Percentiles rank a stretch among this genome's conserved stretches.
phyloP scores from a whole-genome alignment of 177 flowering plant species.

The Telopea speciosissima region DNA sequence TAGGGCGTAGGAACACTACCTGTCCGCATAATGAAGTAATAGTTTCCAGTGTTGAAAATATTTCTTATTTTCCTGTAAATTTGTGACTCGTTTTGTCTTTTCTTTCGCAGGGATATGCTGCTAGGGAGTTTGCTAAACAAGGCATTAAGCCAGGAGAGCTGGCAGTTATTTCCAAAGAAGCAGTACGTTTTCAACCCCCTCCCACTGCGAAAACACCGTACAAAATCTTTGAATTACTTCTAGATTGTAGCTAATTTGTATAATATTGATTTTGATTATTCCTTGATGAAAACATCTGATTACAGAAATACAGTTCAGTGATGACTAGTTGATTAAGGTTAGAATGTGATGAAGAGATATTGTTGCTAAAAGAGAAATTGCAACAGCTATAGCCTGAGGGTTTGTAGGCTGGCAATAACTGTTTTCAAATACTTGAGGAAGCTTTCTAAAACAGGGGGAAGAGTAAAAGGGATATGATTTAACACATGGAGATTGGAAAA shows the following conservation, averaged over 20 bases:
- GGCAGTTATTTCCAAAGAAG: constrained; percentile 82
- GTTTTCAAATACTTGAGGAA: too few relatives aligned
- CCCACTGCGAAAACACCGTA: background rate
- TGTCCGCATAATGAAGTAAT: background rate
- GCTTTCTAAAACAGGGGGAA: too few relatives aligned
- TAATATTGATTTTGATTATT: background rate
- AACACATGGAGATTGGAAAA: too few relatives aligned
- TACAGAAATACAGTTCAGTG: background rate
- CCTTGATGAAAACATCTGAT: background rate
- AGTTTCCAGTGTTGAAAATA: background rate
- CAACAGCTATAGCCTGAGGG: background rate
- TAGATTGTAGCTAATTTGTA: background rate
- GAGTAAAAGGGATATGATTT: too few relatives aligned
- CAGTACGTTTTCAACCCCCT: constrained; percentile 36
- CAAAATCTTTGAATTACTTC: background rate
- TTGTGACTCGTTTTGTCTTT: background rate
- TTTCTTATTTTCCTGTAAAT: background rate
- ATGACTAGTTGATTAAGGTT: background rate
- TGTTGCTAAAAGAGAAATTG: background rate
- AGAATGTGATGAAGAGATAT: background rate
- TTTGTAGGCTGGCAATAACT: too few relatives aligned
- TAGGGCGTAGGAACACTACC: background rate
- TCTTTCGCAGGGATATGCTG: constrained; percentile 68
- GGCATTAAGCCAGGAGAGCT: constrained; percentile 73
- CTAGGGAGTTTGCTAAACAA: constrained; percentile 73